These are phyloP conservation scores for Cladorrhinum sp. DNA, from an alignment of 2,329 filamentous ascomycete species.

Conservation along the genomic window DNA sequence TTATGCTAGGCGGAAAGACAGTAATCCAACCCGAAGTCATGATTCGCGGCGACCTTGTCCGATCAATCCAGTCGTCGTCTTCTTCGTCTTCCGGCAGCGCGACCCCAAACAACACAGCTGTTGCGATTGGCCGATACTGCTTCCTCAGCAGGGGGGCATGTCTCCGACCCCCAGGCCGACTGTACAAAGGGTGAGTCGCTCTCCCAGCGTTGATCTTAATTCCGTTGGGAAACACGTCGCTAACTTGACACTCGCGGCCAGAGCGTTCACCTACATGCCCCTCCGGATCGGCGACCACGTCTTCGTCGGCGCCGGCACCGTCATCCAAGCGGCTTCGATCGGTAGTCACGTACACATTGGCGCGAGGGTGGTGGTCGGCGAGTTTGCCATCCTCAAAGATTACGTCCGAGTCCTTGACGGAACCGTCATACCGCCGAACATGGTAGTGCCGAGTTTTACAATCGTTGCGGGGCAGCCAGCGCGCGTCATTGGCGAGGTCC, in stretches of 20 bases:
- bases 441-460: constrained; percentile 89
- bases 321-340: constrained; percentile 80
- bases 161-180: constrained; percentile 76
- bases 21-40: constrained; percentile 95
- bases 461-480: constrained; percentile 84
- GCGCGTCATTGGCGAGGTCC: constrained; percentile 75
- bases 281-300: constrained; percentile 94
- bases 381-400: constrained; percentile 90
- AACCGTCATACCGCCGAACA: constrained; percentile 77
- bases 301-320: constrained; percentile 72
- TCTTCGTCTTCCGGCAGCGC: constrained; percentile 36
- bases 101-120: constrained; percentile 60
- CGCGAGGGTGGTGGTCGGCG: constrained; percentile 70
- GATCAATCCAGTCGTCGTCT: constrained; percentile 47
- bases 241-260: constrained; percentile 26
- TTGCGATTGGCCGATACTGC: constrained; percentile 87
- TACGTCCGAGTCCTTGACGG: constrained; percentile 85
- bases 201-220: neutral
- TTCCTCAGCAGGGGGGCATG: constrained; percentile 78
- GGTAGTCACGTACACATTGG: constrained; percentile 86
- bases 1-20: constrained; percentile 93
- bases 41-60: constrained; percentile 83
- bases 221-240: neutral
- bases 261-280: constrained; percentile 74
- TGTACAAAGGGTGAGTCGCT: constrained; percentile 64